Evolutionary conservation across 176 grass and related monocot genomes (phyloP).

Genomic region (Rhynchospora tenuis): DNA sequence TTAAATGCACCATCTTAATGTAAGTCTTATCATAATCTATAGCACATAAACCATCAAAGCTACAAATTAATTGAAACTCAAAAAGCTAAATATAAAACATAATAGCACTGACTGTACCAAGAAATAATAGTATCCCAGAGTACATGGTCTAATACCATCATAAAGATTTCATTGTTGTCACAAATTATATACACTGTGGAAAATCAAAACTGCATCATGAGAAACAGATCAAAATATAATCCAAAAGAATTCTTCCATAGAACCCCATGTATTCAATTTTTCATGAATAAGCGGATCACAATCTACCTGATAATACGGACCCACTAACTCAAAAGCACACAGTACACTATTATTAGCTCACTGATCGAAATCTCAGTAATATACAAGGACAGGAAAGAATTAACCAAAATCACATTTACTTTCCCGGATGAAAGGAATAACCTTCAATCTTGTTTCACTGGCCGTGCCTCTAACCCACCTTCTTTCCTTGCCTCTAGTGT

Average conservation of each 20-base stretch:
- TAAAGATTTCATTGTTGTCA: not conserved
- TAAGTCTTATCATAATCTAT: not conserved
- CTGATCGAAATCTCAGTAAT: constrained; percentile 22
- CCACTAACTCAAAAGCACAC: constrained; percentile 16
- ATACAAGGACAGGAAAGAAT: constrained; percentile 20
- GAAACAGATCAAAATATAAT: not conserved
- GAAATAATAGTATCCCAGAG: constrained; percentile 5
- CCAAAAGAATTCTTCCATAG: constrained; percentile 1
- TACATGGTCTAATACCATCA: constrained; percentile 1
- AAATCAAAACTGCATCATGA: not conserved
- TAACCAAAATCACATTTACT: not conserved
- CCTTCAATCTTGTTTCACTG: constrained; percentile 28
- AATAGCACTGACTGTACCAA: not conserved
- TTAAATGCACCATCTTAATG: not conserved
- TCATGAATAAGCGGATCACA: constrained; percentile 13
- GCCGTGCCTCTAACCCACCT: constrained; percentile 56
- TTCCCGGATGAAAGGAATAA: constrained; percentile 3
- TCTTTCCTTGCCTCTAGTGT: constrained; percentile 47
- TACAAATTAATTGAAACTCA: not conserved
- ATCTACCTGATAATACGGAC: constrained; percentile 17
- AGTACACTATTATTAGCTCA: constrained; percentile 24
- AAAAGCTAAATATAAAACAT: not conserved
- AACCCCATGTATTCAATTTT: constrained; percentile 17
- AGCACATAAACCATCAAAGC: not conserved
- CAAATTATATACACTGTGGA: constrained; percentile 11